Conservation (phyloP, 495 filamentous ascomycete genomes). For the Daldinia grandis region DNA sequence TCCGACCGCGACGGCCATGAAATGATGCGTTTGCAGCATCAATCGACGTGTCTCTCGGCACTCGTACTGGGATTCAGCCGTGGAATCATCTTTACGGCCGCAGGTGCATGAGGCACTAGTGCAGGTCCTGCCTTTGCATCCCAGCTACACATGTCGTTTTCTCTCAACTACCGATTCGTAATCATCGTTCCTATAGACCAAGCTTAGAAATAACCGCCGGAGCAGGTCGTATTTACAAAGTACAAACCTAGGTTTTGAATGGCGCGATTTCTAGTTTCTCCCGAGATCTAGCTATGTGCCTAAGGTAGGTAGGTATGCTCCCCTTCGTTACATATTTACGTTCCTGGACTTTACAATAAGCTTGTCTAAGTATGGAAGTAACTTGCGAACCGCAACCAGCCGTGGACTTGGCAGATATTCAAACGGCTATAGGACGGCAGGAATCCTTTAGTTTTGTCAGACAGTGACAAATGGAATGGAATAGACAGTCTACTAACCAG, state of each 20-base stretch:
- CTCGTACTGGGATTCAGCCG: constrained; percentile 20
- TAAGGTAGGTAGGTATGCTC: too few species aligned
- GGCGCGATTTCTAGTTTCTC: not conserved
- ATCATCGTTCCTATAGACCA: not conserved
- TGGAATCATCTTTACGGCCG: constrained; percentile 36
- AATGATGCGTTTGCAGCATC: constrained; percentile 9
- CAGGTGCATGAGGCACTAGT: constrained; percentile 33
- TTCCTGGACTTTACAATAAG: constrained; percentile 2
- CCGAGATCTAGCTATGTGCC: constrained; percentile 6
- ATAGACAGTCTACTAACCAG: not conserved
- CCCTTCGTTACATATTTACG: constrained; percentile 3
- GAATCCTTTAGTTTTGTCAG: not conserved
- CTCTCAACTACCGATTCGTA: constrained; percentile 18
- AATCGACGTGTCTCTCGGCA: constrained; percentile 31
- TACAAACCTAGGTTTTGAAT: constrained; percentile 7
- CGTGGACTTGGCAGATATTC: constrained; percentile 10
- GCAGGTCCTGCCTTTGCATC: constrained; percentile 38
- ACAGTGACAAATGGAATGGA: constrained; percentile 9
- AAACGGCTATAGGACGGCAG: constrained; percentile 2
- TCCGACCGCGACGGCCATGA: constrained; percentile 27
- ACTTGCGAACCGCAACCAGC: constrained; percentile 18
- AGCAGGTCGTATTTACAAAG: constrained; percentile 12
- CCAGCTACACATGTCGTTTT: constrained; percentile 18
- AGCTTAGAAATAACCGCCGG: constrained; percentile 5
- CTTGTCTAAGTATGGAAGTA: constrained; percentile 10